phyloP scores from a whole-genome alignment of 202 grass and related monocot species.

The Bolboschoenoplectus hybrid region DNA sequence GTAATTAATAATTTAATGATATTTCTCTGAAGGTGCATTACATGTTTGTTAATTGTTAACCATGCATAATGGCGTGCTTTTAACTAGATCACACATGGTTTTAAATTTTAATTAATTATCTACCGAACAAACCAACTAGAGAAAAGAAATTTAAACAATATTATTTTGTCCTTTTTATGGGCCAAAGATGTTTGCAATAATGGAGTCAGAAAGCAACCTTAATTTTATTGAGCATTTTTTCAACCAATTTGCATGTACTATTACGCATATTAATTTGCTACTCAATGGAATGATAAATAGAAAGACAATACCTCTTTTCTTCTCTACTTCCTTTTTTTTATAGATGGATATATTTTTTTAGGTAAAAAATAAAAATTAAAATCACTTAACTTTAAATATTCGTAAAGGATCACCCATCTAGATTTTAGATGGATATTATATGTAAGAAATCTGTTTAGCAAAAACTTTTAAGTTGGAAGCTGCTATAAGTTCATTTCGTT shows the following conservation, averaged over 20 bases:
- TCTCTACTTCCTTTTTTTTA: background rate
- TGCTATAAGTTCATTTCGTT: background rate
- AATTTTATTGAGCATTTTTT: background rate
- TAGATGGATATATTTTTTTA: no score
- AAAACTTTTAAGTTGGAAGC: background rate
- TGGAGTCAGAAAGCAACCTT: background rate
- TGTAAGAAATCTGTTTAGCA: background rate
- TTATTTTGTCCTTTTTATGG: conserved; percentile 18
- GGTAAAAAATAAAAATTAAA: no score
- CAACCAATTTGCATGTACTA: conserved; percentile 4
- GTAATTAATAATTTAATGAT: background rate
- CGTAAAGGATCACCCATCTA: no score
- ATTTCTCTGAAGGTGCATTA: conserved; percentile 14
- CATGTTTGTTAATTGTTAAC: background rate
- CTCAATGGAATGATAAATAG: background rate
- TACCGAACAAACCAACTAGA: conserved; percentile 23
- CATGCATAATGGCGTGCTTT: background rate
- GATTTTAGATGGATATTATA: background rate
- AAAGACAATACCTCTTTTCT: background rate
- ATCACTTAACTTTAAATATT: no score
- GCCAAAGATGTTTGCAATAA: conserved; percentile 28
- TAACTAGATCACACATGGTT: conserved; percentile 18
- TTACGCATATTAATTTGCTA: background rate
- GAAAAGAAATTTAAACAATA: background rate
- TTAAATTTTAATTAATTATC: conserved; percentile 16